Evolutionary conservation across 1,284 basidiomycete species (phyloP), one percentile per base, ranked within the genome.

Genomic region (Apiotrichum gamsii): DNA sequence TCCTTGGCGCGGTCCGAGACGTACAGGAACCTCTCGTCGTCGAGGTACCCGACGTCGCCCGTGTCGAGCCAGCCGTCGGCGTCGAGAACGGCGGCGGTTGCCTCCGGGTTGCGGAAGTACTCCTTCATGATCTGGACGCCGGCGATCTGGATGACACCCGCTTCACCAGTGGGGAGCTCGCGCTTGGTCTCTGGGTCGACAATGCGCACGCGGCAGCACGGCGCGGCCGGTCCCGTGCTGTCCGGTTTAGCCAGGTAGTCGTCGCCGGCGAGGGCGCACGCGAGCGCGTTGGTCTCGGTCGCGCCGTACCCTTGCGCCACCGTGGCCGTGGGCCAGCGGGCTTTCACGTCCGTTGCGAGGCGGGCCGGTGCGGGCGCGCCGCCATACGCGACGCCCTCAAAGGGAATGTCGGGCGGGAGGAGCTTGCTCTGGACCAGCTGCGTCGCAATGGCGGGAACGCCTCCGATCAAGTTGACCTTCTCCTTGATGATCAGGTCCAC

Each of bases 11-110:
- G 48, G 45, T 70, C 66, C 30, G 58, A 52, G 45, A 70, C 63
- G 45, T 60, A 65, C 29, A 70, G 25, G 47, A 63, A 67, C 5
- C 60, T 61, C 1, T 66, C 61, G 8, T 54, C 36, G 44, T 69
- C 68, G 14, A 66, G 30, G 40, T 38, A 59, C 4, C 54, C 68
- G 1, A 62, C 43, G 58, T 70, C 67, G 16, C 67, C 67, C 4
- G 67, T 64, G 55, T 70, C 61, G n/a, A 66, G 47, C 67, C 67
- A 70, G 15, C 66, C 66, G 15, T 68, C 62, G 6, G 29, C 15
- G 40, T 65, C 61, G 5, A 49, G 20, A 8, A 44, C 40, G 28
- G 34, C 46, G 20, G 34, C 33, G 15, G 48, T 54, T 18, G 52
- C 52, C 20, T 39, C 42, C 18, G 55, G 52, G 51, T 68, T 55